Evolutionary conservation across 1,139 yeast genomes (phyloP), one percentile per base, ranked within the genome.

Genomic region (Geotrichum reessii): DNA sequence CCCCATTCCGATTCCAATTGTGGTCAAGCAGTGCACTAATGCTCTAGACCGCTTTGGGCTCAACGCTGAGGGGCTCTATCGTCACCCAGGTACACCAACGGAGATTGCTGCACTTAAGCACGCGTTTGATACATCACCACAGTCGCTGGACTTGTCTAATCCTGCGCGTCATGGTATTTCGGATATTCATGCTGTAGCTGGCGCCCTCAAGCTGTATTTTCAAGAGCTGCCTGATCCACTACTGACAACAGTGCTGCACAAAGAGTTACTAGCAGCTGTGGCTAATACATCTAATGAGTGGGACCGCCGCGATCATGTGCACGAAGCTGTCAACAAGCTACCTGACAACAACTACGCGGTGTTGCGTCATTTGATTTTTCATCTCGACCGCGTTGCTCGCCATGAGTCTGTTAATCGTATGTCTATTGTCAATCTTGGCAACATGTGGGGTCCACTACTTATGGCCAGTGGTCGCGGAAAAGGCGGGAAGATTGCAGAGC

Each of bases 311-410:
- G 91, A 90, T 66, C 87, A 86, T 63, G 78, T 93, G 66, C 99
- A 93, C 72, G 90, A 90, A 56, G 81, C 89, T 61, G 89, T 93
- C 52, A 93, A 86, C 74, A 87, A 87, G 65, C 79, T 93, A 58
- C 97, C 98, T 0, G 99, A 93, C 73, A 95, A 96, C 0, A 91
- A 95, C 59, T 93, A 93, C 72, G 91, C 96, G 76, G 92, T 98
- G 0, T 78, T 93, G 65, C 78, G 98, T 66, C 83, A 90, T 47
- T 76, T 93, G 63, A 77, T 91, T 3, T 89, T 92, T 78, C 99
- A 93, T 71, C 80, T 93, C 64, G 85, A 87, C 65, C 81, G 86
- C 57, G 86, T 93, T 8, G 84, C 87, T 37, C 80, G 81, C 27
- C 79, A 84, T 61, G 86, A 85, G 67, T 77, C 79, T 14, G 68